A percentile compares a stretch with the other conserved stretches of the same genome.
These are phyloP conservation scores for Aspergillus sclerotioniger DNA, from an alignment of 495 filamentous ascomycete genomes.

Conservation along the genomic window DNA sequence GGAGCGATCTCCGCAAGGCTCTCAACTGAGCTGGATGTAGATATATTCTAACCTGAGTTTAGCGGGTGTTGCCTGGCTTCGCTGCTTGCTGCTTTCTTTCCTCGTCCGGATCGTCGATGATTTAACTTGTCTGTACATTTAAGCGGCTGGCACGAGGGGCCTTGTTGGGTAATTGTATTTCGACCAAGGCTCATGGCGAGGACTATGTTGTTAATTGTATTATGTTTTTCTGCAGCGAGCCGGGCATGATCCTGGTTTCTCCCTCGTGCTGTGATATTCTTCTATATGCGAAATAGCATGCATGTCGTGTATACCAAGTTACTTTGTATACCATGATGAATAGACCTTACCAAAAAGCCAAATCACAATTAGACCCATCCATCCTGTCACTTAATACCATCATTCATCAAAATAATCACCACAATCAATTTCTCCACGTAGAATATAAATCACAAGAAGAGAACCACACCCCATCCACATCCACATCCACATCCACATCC, in stretches of 20 bases:
- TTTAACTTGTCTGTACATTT: conserved; percentile 21
- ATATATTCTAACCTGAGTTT: conserved; percentile 17
- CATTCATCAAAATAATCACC: background rate
- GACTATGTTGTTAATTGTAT: conserved; percentile 17
- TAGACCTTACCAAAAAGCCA: background rate
- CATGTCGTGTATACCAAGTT: background rate
- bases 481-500: conserved; percentile 1
- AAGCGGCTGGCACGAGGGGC: background rate
- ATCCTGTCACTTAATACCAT: too few relatives aligned
- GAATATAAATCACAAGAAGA: background rate
- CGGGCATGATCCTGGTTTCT: background rate
- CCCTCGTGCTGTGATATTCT: background rate
- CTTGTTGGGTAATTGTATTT: conserved; percentile 16
- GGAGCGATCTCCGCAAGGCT: conserved; percentile 74
- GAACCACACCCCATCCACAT: background rate
- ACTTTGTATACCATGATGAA: background rate
- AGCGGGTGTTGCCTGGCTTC: conserved; percentile 6
- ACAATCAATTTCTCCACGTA: background rate
- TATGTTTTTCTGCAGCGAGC: conserved; percentile 16
- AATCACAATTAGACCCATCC: too few relatives aligned
- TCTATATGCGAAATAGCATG: background rate
- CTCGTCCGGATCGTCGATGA: background rate
- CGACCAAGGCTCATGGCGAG: conserved; percentile 12
- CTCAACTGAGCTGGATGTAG: conserved; percentile 45
- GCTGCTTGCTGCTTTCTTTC: conserved; percentile 2